Evolutionary conservation across 495 filamentous ascomycete species (phyloP).

Genomic region (Penicillium taxi): DNA sequence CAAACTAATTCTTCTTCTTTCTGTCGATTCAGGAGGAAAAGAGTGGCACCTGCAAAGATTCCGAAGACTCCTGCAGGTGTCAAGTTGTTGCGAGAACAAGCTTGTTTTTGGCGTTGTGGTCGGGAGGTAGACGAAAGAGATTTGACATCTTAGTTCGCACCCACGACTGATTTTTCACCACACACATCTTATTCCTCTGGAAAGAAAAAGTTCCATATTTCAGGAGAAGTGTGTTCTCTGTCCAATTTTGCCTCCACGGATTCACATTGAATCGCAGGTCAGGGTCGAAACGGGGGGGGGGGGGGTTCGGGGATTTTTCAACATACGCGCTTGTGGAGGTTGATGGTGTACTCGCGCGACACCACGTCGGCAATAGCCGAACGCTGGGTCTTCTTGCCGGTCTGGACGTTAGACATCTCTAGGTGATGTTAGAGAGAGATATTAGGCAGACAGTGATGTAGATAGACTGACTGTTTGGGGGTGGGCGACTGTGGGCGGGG

Average conservation of each 20-base stretch:
- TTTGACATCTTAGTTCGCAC: slow-evolving; percentile 4
- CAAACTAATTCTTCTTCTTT: slow-evolving; percentile 52
- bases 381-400: slow-evolving; percentile 63
- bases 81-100: slow-evolving; percentile 4
- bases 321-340: slow-evolving; percentile 99
- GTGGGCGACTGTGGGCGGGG: slow-evolving; percentile 39
- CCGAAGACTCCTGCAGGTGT: slow-evolving; percentile 6
- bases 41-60: slow-evolving; percentile 12
- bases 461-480: slow-evolving; percentile 34
- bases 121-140: slow-evolving; percentile 2
- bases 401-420: slow-evolving; percentile 63
- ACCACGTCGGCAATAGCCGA: slow-evolving; percentile 98
- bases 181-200: slow-evolving; percentile 5
- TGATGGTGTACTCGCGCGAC: slow-evolving; percentile 99
- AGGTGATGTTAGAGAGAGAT: slow-evolving; percentile 3
- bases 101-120: slow-evolving; percentile 3
- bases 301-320: slow-evolving; percentile 19
- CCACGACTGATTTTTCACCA: too few species aligned
- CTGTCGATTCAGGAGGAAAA: slow-evolving; percentile 18
- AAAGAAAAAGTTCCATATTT: slow-evolving; percentile 18
- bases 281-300: slow-evolving; percentile 16
- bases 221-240: slow-evolving; percentile 24
- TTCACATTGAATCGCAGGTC: slow-evolving; percentile 16
- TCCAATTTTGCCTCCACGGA: slow-evolving; percentile 23
- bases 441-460: background rate